Evolutionary conservation across 257 asterid genomes (phyloP).

Genomic region (Petrea volubilis): DNA sequence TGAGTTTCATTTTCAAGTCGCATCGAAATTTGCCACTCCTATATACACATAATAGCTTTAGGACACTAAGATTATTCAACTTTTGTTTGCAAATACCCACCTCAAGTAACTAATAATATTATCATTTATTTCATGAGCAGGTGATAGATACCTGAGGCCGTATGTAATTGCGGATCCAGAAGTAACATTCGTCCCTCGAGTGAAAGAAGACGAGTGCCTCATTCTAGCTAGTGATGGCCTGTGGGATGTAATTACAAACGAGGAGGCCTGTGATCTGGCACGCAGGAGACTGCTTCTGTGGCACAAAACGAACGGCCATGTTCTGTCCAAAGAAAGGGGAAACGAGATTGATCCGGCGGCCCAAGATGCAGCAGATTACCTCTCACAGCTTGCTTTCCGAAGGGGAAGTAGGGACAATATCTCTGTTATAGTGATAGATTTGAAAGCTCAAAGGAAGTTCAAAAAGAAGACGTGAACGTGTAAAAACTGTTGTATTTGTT

Average conservation of each 20-base stretch:
- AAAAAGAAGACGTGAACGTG: conserved; percentile 40
- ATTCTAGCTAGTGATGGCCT: conserved; percentile 73
- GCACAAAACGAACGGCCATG: conserved; percentile 60
- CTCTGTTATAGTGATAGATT: conserved; percentile 69
- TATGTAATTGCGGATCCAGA: conserved; percentile 71
- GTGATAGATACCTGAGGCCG: conserved; percentile 76
- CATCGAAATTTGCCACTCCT: too few relatives aligned
- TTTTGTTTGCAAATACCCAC: not conserved
- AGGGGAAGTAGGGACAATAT: conserved; percentile 73
- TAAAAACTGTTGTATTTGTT: not conserved
- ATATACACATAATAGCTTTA: too few relatives aligned
- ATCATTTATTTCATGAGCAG: conserved; percentile 30
- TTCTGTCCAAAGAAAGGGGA: conserved; percentile 39
- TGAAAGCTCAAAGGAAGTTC: conserved; percentile 68
- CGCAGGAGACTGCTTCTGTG: conserved; percentile 57
- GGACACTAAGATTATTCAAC: not conserved
- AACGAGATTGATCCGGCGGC: conserved; percentile 54
- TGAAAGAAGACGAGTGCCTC: conserved; percentile 69
- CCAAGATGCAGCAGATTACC: conserved; percentile 71
- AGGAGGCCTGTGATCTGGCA: conserved; percentile 75
- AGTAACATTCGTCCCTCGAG: conserved; percentile 50
- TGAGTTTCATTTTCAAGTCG: too few relatives aligned
- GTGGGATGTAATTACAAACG: conserved; percentile 75
- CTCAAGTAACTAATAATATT: not conserved
- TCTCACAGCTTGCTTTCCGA: conserved; percentile 54